Evolutionary conservation across 805 yeast genomes (phyloP).

Genomic region (Pichia thaimueangensis): DNA sequence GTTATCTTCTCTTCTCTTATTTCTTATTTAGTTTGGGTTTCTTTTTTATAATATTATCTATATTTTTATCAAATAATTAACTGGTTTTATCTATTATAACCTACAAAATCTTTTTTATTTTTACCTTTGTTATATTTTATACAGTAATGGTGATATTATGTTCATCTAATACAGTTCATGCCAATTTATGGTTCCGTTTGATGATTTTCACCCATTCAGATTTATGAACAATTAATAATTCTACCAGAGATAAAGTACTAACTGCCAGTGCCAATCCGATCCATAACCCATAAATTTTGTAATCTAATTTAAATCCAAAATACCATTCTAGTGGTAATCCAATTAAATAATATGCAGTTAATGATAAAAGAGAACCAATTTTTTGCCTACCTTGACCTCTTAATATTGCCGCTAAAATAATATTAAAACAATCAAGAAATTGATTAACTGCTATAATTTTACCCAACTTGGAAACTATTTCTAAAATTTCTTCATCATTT

Average conservation of each 20-base stretch:
- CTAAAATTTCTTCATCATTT: conserved; percentile 32
- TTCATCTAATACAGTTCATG: conserved; percentile 7
- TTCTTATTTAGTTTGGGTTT: too few species aligned
- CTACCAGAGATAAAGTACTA: conserved; percentile 33
- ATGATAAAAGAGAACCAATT: conserved; percentile 43
- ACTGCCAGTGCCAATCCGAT: conserved; percentile 40
- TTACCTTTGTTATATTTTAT: too few species aligned
- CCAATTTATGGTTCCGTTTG: conserved; percentile 24
- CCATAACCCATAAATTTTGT: conserved; percentile 44
- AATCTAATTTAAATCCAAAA: conserved; percentile 36
- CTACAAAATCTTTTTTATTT: too few species aligned
- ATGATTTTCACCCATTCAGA: conserved; percentile 52
- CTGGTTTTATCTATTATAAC: too few species aligned
- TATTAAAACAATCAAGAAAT: conserved; percentile 40
- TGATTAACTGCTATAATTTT: conserved; percentile 46
- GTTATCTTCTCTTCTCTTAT: too few species aligned
- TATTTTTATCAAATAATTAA: too few species aligned
- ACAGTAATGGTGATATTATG: too few species aligned
- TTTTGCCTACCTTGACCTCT: conserved; percentile 52
- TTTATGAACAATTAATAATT: conserved; percentile 34
- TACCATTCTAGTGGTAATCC: conserved; percentile 44
- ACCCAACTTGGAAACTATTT: conserved; percentile 35
- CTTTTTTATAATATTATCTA: too few species aligned
- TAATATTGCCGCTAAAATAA: conserved; percentile 41
- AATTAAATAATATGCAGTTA: conserved; percentile 40